A percentile compares a stretch with the other conserved stretches of the same genome.
Evolutionary conservation across 495 filamentous ascomycete species (phyloP).

Genomic region (Aspergillus avenaceus): DNA sequence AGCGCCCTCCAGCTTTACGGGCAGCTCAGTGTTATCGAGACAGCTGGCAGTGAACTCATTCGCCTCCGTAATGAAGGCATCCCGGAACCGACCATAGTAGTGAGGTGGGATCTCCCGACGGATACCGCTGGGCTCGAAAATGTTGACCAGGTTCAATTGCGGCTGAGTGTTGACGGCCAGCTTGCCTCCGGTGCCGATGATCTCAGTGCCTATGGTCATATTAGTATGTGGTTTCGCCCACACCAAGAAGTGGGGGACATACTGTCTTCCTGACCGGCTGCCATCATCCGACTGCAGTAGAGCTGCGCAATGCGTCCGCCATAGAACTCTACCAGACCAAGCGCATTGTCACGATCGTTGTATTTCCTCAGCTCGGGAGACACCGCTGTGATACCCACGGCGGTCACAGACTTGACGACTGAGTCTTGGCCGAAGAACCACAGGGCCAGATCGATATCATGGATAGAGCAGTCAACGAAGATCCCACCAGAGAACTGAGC

Average conservation of each 20-base stretch:
- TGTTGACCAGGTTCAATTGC: constrained; percentile 43
- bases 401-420: constrained; percentile 41
- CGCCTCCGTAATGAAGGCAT: constrained; percentile 55
- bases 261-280: constrained; percentile 52
- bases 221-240: no score
- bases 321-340: constrained; percentile 57
- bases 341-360: constrained; percentile 54
- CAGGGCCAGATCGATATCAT: constrained; percentile 55
- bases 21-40: constrained; percentile 46
- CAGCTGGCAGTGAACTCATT: constrained; percentile 52
- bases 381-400: constrained; percentile 49
- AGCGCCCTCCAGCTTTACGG: constrained; percentile 43
- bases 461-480: constrained; percentile 58
- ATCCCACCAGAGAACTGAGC: constrained; percentile 56
- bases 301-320: constrained; percentile 54
- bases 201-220: constrained; percentile 38
- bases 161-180: constrained; percentile 50
- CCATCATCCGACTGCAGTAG: constrained; percentile 57
- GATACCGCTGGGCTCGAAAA: constrained; percentile 42
- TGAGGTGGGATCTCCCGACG: constrained; percentile 48
- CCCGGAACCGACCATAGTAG: constrained; percentile 49
- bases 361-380: constrained; percentile 48
- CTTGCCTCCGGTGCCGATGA: constrained; percentile 55
- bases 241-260: no score
- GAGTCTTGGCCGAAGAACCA: constrained; percentile 50